phyloP scores from a whole-genome alignment of 306 rosid species.

The Rosa chinensis region DNA sequence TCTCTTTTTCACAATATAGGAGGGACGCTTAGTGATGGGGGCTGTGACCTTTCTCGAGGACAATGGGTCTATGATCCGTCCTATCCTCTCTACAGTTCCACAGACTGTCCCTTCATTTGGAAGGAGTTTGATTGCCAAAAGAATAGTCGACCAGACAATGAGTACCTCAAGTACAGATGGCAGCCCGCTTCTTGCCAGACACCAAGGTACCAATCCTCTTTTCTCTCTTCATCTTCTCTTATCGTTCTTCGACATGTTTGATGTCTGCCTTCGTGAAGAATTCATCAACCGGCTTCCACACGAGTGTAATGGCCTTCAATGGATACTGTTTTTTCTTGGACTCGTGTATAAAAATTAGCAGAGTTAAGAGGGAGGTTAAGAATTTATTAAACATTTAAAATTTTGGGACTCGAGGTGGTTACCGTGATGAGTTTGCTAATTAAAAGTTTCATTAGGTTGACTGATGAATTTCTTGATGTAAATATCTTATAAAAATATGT shows the following conservation, averaged over 20 bases:
- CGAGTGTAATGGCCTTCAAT: too few species aligned
- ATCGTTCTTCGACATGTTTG: too few species aligned
- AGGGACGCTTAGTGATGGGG: neutral
- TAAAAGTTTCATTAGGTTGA: neutral
- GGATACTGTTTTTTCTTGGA: too few species aligned
- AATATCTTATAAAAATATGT: neutral
- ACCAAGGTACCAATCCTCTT: too few species aligned
- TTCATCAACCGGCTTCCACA: too few species aligned
- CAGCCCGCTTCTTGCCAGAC: conserved; percentile 15
- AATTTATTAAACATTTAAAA: too few species aligned
- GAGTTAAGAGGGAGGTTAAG: too few species aligned
- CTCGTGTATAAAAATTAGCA: too few species aligned
- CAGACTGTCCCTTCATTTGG: conserved; percentile 16
- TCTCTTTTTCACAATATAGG: neutral
- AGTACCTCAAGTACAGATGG: conserved; percentile 31
- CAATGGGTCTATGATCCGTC: conserved; percentile 27
- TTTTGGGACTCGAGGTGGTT: too few species aligned
- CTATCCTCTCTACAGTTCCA: conserved; percentile 27
- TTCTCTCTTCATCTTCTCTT: too few species aligned
- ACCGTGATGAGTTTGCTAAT: neutral
- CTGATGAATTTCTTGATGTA: neutral
- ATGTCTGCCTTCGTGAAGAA: too few species aligned
- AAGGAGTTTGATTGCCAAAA: conserved; percentile 20
- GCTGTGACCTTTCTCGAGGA: conserved; percentile 19
- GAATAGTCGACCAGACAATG: conserved; percentile 22